A percentile compares a stretch with the other conserved stretches of the same genome.
phyloP scores from a whole-genome alignment of 805 yeast genomes.

The Barnettozyma pratensis region DNA sequence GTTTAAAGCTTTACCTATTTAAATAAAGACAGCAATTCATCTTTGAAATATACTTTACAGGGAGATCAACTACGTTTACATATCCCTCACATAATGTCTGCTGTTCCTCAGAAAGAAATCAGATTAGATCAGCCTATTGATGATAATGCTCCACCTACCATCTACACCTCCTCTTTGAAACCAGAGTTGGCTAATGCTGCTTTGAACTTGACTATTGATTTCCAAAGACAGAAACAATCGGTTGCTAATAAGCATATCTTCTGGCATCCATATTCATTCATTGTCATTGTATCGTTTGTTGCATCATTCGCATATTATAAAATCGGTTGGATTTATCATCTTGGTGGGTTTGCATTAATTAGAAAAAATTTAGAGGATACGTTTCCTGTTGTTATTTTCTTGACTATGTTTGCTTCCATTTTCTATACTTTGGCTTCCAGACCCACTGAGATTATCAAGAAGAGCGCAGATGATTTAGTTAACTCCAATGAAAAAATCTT shows the following conservation, averaged over 20 bases:
- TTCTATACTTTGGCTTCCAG: conserved; percentile 36
- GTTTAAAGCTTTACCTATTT: neutral
- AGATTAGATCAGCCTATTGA: conserved; percentile 53
- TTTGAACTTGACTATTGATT: conserved; percentile 60
- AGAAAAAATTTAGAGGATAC: conserved; percentile 17
- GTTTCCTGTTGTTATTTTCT: conserved; percentile 32
- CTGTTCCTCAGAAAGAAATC: conserved; percentile 40
- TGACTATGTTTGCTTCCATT: conserved; percentile 33
- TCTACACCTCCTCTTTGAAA: conserved; percentile 41
- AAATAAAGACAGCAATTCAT: neutral
- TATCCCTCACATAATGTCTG: neutral
- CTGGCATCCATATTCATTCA: conserved; percentile 38
- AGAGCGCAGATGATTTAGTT: conserved; percentile 32
- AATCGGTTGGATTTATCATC: conserved; percentile 10
- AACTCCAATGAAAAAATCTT: conserved; percentile 36
- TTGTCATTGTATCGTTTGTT: conserved; percentile 13
- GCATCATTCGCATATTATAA: conserved; percentile 10
- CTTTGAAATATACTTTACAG: too few relatives aligned
- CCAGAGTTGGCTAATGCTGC: conserved; percentile 61
- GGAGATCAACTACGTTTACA: too few relatives aligned
- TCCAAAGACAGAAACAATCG: conserved; percentile 24
- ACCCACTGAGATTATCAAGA: conserved; percentile 45
- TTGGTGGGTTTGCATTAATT: conserved; percentile 15
- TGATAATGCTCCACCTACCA: conserved; percentile 44
- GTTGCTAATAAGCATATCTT: conserved; percentile 33